Conservation (phyloP, 2,329 filamentous ascomycete genomes). For the Epichloe baconii region DNA sequence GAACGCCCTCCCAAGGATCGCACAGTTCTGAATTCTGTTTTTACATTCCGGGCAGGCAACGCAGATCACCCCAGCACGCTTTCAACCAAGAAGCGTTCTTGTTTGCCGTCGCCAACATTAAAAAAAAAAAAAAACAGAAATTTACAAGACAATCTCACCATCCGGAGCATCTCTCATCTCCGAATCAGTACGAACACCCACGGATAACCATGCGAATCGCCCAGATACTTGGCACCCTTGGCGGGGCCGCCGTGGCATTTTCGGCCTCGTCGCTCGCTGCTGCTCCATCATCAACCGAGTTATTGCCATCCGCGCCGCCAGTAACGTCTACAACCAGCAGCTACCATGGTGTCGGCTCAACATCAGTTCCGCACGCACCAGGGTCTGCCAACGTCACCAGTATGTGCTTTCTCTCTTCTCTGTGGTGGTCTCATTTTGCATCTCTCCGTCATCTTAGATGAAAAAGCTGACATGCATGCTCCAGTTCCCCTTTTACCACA, state of each 20-base stretch:
- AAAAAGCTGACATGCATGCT: constrained; percentile 2
- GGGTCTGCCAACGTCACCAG: background rate
- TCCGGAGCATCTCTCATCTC: background rate
- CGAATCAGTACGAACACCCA: background rate
- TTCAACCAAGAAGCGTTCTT: too few relatives aligned
- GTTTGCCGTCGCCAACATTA: background rate
- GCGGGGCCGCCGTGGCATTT: constrained; percentile 7
- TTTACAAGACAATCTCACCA: too few relatives aligned
- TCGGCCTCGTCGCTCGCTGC: constrained; percentile 3
- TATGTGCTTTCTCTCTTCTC: background rate
- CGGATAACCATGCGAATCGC: constrained; percentile 9
- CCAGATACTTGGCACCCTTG: constrained; percentile 7
- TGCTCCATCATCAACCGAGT: background rate
- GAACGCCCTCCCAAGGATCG: background rate
- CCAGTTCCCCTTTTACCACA: constrained; percentile 4
- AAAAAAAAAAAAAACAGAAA: too few relatives aligned
- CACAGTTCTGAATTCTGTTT: background rate
- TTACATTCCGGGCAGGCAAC: background rate
- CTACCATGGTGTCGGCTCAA: background rate
- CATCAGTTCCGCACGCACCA: background rate
- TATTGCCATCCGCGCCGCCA: background rate
- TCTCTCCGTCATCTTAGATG: background rate
- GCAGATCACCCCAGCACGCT: too few relatives aligned
- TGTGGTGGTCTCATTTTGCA: too few relatives aligned
- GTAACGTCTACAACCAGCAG: background rate